phyloP scores from a whole-genome alignment of 129 eudicot genomes.

The Flaveria bidentis region DNA sequence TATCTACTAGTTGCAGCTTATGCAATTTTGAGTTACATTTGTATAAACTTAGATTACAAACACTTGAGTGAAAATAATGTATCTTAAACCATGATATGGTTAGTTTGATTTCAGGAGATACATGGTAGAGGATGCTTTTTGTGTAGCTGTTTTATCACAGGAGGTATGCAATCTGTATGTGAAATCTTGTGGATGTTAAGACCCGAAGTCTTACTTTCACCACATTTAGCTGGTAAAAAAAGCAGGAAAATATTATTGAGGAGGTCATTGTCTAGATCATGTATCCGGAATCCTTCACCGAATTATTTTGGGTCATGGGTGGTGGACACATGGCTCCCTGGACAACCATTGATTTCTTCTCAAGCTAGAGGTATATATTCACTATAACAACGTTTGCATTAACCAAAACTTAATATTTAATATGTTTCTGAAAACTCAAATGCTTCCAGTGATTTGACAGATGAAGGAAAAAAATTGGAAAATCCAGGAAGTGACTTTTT shows the following conservation, averaged over 20 bases:
- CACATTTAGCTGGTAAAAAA: conserved; percentile 36
- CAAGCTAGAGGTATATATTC: conserved; percentile 61
- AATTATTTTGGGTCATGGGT: conserved; percentile 46
- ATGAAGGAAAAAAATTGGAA: conserved; percentile 50
- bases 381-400: background rate
- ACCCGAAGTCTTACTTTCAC: conserved; percentile 44
- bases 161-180: conserved; percentile 51
- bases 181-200: conserved; percentile 40
- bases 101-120: conserved; percentile 43
- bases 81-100: conserved; percentile 4
- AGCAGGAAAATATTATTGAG: conserved; percentile 39
- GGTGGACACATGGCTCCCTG: conserved; percentile 47
- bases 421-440: conserved; percentile 88
- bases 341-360: conserved; percentile 41
- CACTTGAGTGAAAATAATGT: background rate
- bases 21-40: conserved; percentile 1
- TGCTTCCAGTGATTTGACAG: conserved; percentile 93
- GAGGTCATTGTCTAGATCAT: conserved; percentile 44
- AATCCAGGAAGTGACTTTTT: conserved; percentile 42
- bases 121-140: conserved; percentile 37
- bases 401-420: conserved; percentile 16
- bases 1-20: background rate
- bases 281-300: conserved; percentile 41
- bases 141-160: conserved; percentile 40
- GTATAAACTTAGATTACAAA: background rate